phyloP scores from a whole-genome alignment of 306 rosid species.

The Hippophae rhamnoides region DNA sequence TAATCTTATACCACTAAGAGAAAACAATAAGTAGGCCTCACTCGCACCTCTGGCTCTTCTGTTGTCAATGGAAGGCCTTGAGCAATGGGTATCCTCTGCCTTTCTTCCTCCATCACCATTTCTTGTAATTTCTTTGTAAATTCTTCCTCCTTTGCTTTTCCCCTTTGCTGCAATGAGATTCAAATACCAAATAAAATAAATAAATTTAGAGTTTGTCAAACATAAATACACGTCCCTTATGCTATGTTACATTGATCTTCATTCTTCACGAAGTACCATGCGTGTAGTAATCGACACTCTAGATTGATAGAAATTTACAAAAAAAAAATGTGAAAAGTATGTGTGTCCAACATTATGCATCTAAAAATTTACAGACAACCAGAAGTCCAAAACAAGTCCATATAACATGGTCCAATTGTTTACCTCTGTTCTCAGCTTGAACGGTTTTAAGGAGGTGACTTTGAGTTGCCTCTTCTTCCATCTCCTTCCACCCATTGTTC shows the following conservation, averaged over 20 bases:
- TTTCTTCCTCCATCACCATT: conserved; percentile 61
- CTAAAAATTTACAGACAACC: too few species aligned
- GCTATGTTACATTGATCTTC: too few species aligned
- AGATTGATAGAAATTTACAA: too few species aligned
- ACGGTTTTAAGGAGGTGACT: conserved; percentile 65
- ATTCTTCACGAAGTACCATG: too few species aligned
- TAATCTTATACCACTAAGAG: neutral
- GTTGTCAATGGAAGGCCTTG: conserved; percentile 98
- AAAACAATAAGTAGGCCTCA: neutral
- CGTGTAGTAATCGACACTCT: too few species aligned
- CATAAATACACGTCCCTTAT: neutral
- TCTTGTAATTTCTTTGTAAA: conserved; percentile 65
- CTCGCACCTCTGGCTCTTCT: conserved; percentile 80
- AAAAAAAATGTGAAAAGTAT: too few species aligned
- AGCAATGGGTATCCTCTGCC: conserved; percentile 67
- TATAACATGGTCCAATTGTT: neutral
- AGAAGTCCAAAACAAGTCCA: too few species aligned
- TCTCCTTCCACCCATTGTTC: conserved; percentile 52
- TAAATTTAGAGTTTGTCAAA: too few species aligned
- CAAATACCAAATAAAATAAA: neutral
- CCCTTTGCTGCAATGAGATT: conserved; percentile 62
- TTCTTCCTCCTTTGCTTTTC: conserved; percentile 72
- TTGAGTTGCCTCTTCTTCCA: conserved; percentile 53
- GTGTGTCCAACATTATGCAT: too few species aligned
- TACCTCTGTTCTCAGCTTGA: conserved; percentile 92